A percentile compares a stretch with the other conserved stretches of the same genome.
phyloP scores from a whole-genome alignment of 805 yeast genomes.

The Millerozyma miso region DNA sequence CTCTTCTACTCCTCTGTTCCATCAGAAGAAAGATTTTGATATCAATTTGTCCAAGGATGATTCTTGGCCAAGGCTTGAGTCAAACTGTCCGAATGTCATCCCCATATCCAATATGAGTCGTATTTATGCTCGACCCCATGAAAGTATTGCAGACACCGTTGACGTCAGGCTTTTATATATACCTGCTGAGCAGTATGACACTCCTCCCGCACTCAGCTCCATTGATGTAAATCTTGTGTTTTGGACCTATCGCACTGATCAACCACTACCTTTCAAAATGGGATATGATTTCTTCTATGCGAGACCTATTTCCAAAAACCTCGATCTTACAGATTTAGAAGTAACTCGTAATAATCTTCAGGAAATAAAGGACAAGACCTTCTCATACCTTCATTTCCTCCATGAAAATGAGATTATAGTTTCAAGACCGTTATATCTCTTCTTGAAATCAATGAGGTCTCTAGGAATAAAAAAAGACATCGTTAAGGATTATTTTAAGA shows the following conservation, averaged over 20 bases:
- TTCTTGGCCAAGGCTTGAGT: not conserved
- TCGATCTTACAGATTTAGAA: constrained; percentile 22
- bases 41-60: constrained; percentile 3
- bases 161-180: constrained; percentile 27
- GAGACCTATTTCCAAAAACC: constrained; percentile 15
- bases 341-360: constrained; percentile 33
- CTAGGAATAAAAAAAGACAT: constrained; percentile 39
- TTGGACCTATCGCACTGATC: constrained; percentile 39
- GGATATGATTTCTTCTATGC: constrained; percentile 41
- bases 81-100: not conserved
- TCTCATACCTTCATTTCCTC: constrained; percentile 30
- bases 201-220: constrained; percentile 31
- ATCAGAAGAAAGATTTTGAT: constrained; percentile 1
- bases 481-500: constrained; percentile 31
- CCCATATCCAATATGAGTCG: constrained; percentile 19
- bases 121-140: constrained; percentile 25
- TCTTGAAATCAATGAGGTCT: constrained; percentile 34
- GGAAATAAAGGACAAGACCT: constrained; percentile 28
- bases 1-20: not conserved
- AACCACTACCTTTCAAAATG: constrained; percentile 35
- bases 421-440: constrained; percentile 30
- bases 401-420: constrained; percentile 29
- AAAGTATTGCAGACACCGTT: constrained; percentile 17
- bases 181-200: constrained; percentile 14
- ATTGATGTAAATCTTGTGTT: constrained; percentile 35